A percentile compares a stretch with the other conserved stretches of the same genome.
These are phyloP conservation scores for Septoria petroselini DNA, from an alignment of 2,329 filamentous ascomycete genomes.

Conservation along the genomic window DNA sequence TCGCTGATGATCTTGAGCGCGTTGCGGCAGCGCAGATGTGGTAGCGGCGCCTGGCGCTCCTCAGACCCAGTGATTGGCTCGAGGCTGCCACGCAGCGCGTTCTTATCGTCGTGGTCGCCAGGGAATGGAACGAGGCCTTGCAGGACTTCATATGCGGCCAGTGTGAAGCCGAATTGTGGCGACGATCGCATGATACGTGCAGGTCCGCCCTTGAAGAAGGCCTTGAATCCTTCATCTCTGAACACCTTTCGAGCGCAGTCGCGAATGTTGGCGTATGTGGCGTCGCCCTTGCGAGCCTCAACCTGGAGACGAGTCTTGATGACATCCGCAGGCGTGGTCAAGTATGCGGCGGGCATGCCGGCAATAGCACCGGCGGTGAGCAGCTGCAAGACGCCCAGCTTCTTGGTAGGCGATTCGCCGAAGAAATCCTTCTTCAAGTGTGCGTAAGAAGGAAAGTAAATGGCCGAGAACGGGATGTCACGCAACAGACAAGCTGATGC, in stretches of 20 bases:
- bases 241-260: slow-evolving; percentile 81
- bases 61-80: slow-evolving; percentile 63
- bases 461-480: slow-evolving; percentile 95
- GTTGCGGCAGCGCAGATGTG: slow-evolving; percentile 74
- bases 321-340: slow-evolving; percentile 96
- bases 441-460: slow-evolving; percentile 96
- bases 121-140: slow-evolving; percentile 79
- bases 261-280: slow-evolving; percentile 77
- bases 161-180: slow-evolving; percentile 95
- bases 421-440: slow-evolving; percentile 94
- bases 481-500: slow-evolving; percentile 90
- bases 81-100: slow-evolving; percentile 52
- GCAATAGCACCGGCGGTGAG: slow-evolving; percentile 87
- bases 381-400: slow-evolving; percentile 84
- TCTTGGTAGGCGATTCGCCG: slow-evolving; percentile 81
- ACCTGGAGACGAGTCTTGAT: slow-evolving; percentile 99
- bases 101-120: slow-evolving; percentile 54
- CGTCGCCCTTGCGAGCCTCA: slow-evolving; percentile 93
- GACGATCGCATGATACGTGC: slow-evolving; percentile 93
- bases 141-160: slow-evolving; percentile 90
- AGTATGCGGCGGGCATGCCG: slow-evolving; percentile 62
- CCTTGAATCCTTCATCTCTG: slow-evolving; percentile 87
- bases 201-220: slow-evolving; percentile 98
- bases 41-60: slow-evolving; percentile 61
- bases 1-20: slow-evolving; percentile 94